phyloP scores from a whole-genome alignment of 208 protist species.

The Leishmania tropica region DNA sequence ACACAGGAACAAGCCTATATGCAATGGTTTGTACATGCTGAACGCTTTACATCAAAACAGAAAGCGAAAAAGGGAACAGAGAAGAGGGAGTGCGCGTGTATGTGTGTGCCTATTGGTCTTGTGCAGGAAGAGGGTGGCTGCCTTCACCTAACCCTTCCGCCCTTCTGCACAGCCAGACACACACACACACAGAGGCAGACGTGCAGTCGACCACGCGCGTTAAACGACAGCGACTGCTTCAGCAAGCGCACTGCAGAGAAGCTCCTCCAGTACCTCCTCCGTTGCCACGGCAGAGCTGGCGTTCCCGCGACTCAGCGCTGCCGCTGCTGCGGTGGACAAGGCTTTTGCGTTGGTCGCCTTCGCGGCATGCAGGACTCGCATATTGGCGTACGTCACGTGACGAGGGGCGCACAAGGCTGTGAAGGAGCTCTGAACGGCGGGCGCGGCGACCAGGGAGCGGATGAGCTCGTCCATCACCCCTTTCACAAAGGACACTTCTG shows the following conservation, averaged over 20 bases:
- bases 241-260: constrained; percentile 39
- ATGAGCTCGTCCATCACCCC: constrained; percentile 72
- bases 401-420: constrained; percentile 40
- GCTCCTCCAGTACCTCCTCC: constrained; percentile 51
- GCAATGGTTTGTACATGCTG: constrained; percentile 6
- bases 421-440: constrained; percentile 58
- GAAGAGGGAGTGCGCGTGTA: background rate
- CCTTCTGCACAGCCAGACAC: background rate
- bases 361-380: constrained; percentile 22
- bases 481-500: constrained; percentile 35
- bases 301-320: background rate
- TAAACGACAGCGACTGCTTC: constrained; percentile 21
- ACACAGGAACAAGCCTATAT: constrained; percentile 8
- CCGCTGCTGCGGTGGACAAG: background rate
- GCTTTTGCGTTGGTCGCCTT: background rate
- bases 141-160: background rate
- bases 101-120: background rate
- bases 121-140: background rate
- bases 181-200: background rate
- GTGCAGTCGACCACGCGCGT: background rate
- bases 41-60: constrained; percentile 7
- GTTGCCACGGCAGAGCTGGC: constrained; percentile 8
- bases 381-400: constrained; percentile 32
- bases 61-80: background rate
- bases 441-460: constrained; percentile 56